Evolutionary conservation across 2,329 filamentous ascomycete genomes (phyloP).

Genomic region (Thielaviopsis musarum): DNA sequence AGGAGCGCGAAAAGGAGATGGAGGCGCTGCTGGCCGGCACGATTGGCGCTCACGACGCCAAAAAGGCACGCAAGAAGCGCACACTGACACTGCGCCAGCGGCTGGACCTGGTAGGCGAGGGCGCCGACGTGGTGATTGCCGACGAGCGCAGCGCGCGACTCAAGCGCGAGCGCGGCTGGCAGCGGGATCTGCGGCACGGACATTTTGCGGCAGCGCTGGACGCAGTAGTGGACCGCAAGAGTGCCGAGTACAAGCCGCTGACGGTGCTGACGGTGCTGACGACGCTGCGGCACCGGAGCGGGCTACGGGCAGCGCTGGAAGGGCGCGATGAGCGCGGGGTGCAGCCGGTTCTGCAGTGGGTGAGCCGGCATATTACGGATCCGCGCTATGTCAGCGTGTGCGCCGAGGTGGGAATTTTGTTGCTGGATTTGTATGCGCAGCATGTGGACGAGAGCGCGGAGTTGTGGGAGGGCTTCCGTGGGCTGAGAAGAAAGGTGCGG

Average conservation of each 20-base stretch:
- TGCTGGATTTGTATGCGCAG: constrained; percentile 77
- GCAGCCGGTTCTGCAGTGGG: constrained; percentile 70
- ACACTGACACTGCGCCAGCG: constrained; percentile 27
- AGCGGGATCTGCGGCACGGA: constrained; percentile 61
- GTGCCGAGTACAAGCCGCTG: constrained; percentile 39
- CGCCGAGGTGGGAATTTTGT: constrained; percentile 64
- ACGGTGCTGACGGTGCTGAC: constrained; percentile 61
- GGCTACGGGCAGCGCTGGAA: constrained; percentile 62
- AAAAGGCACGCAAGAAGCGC: constrained; percentile 52
- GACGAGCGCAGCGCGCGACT: constrained; percentile 31
- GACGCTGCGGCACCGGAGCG: constrained; percentile 74
- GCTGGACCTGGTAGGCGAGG: constrained; percentile 73
- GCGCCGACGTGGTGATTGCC: constrained; percentile 76
- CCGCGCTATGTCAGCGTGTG: constrained; percentile 67
- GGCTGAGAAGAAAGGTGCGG: constrained; percentile 53
- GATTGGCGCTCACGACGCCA: constrained; percentile 60
- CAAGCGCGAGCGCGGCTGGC: constrained; percentile 60
- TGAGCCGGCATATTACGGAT: constrained; percentile 63
- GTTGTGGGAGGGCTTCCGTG: constrained; percentile 53
- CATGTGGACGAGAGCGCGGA: constrained; percentile 58
- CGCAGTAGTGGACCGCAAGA: constrained; percentile 44
- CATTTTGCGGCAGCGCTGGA: constrained; percentile 67
- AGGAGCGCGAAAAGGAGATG: constrained; percentile 72
- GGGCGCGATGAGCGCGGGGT: constrained; percentile 67
- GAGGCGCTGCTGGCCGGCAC: constrained; percentile 60